Evolutionary conservation across 148 eudicot species (phyloP).

Genomic region (Persicaria tinctoria): DNA sequence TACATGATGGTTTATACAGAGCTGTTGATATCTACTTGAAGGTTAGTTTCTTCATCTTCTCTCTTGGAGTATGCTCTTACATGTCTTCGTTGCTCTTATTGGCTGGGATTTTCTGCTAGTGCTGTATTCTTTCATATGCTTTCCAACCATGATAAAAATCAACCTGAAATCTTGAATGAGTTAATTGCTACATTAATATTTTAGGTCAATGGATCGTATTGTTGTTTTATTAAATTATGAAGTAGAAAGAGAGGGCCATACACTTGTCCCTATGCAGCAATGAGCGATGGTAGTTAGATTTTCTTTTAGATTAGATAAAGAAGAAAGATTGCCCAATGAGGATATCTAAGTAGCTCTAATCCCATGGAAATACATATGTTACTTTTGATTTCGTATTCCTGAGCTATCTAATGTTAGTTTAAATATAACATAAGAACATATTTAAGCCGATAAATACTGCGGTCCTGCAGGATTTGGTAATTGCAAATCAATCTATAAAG

Average conservation of each 20-base stretch:
- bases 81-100: neutral
- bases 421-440: neutral
- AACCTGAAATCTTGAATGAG: neutral
- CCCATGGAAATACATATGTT: neutral
- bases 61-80: neutral
- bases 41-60: slow-evolving; percentile 24
- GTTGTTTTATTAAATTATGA: neutral
- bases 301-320: neutral
- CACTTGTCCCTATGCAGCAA: neutral
- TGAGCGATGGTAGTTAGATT: neutral
- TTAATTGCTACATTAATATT: neutral
- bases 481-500: neutral
- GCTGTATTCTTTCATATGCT: neutral
- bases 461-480: too few relatives aligned
- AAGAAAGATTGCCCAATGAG: neutral
- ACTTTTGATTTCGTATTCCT: neutral
- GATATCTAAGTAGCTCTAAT: neutral
- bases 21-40: slow-evolving; percentile 70
- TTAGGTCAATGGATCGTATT: neutral
- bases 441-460: too few relatives aligned
- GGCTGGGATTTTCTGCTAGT: neutral
- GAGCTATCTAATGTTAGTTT: neutral
- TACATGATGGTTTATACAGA: slow-evolving; percentile 67
- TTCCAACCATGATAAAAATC: neutral
- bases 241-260: neutral